A percentile compares a stretch with the other conserved stretches of the same genome.
Evolutionary conservation across 1,139 yeast genomes (phyloP).

Genomic region (Meyerozyma elateridarum): DNA sequence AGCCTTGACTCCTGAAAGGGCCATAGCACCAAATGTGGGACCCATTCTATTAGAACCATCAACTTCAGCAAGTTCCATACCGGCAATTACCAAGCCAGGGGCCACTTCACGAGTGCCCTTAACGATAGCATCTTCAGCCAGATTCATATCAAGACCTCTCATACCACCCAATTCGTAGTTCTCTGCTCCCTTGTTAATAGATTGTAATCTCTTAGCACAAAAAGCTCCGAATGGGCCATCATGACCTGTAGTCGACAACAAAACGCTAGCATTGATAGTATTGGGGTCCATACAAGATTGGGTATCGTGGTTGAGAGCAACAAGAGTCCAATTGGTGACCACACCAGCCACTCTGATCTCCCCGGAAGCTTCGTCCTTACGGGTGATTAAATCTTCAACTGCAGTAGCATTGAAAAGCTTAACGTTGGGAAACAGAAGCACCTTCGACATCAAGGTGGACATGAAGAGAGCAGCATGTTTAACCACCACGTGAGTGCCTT

Average conservation of each 20-base stretch:
- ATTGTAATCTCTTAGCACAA: constrained; percentile 46
- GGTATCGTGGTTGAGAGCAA: constrained; percentile 69
- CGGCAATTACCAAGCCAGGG: constrained; percentile 71
- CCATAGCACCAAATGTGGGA: constrained; percentile 83
- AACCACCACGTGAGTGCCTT: constrained; percentile 76
- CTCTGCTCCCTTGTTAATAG: constrained; percentile 18
- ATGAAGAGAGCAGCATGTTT: constrained; percentile 79
- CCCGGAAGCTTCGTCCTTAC: constrained; percentile 52
- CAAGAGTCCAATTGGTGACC: constrained; percentile 80
- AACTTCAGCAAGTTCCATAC: constrained; percentile 77
- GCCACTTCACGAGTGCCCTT: constrained; percentile 65
- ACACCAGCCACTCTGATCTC: constrained; percentile 70
- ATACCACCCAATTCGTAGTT: constrained; percentile 53
- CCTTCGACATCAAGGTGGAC: constrained; percentile 68
- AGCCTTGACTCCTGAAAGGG: constrained; percentile 70
- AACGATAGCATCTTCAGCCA: constrained; percentile 74
- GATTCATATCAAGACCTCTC: constrained; percentile 78
- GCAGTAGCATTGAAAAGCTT: constrained; percentile 79
- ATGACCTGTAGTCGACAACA: constrained; percentile 73
- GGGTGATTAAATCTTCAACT: constrained; percentile 75
- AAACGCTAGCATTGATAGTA: constrained; percentile 68
- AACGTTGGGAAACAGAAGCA: constrained; percentile 66
- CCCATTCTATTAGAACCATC: constrained; percentile 83
- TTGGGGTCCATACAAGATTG: constrained; percentile 86
- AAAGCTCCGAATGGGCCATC: constrained; percentile 88